phyloP scores from a whole-genome alignment of 2,329 filamentous ascomycete species.

The Xylariaceae sp. region DNA sequence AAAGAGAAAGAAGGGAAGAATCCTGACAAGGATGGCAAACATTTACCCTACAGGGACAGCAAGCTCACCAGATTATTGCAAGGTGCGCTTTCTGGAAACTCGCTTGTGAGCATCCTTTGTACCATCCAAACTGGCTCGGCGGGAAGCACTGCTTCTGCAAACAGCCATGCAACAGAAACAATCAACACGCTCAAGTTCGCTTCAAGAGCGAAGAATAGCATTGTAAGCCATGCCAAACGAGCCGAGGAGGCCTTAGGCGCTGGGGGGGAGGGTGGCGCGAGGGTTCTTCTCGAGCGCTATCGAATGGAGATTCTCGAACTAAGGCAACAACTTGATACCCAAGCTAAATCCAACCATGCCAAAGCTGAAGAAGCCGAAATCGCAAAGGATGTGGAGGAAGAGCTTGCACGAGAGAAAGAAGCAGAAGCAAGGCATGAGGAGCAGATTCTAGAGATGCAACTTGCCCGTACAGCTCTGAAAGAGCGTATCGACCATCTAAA shows the following conservation, averaged over 20 bases:
- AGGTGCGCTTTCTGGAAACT: conserved; percentile 89
- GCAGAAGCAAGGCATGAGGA: conserved; percentile 89
- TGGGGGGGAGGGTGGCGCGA: conserved; percentile 82
- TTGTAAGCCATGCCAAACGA: conserved; percentile 94
- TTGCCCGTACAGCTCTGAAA: conserved; percentile 92
- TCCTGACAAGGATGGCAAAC: conserved; percentile 83
- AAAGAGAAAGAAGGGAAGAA: conserved; percentile 80
- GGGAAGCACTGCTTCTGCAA: conserved; percentile 72
- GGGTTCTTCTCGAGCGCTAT: conserved; percentile 90
- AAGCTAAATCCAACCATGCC: conserved; percentile 71
- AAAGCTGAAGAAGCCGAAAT: conserved; percentile 68
- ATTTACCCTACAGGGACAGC: conserved; percentile 95
- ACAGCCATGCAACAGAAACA: conserved; percentile 83
- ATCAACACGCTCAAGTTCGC: conserved; percentile 97
- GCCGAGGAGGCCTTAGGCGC: conserved; percentile 85
- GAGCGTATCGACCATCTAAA: conserved; percentile 98
- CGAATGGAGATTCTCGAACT: conserved; percentile 90
- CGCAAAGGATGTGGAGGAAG: conserved; percentile 70
- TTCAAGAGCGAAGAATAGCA: conserved; percentile 95
- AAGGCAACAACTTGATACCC: conserved; percentile 78
- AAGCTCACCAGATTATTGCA: conserved; percentile 94
- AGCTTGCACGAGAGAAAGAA: conserved; percentile 77
- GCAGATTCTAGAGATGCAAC: conserved; percentile 98
- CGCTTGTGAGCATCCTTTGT: conserved; percentile 95
- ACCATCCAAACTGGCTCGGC: conserved; percentile 89